Evolutionary conservation across 805 yeast genomes (phyloP).

Genomic region (Saccharomycopsis vini): DNA sequence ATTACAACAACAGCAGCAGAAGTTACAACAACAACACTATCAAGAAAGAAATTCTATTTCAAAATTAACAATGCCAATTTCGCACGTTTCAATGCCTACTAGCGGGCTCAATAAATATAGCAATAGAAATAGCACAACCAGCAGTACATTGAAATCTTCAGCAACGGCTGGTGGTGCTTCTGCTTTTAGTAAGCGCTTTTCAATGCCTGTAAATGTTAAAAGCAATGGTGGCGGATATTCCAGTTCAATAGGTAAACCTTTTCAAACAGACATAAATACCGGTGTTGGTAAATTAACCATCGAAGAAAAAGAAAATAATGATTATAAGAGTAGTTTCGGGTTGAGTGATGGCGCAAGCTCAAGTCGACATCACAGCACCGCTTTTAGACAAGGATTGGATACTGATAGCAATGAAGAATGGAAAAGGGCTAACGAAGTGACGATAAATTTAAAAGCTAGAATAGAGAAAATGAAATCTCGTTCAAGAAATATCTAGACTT

Average conservation of each 20-base stretch:
- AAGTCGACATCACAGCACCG: not conserved
- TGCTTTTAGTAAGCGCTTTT: too few species aligned
- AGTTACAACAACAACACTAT: not conserved
- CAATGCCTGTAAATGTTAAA: too few species aligned
- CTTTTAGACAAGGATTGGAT: not conserved
- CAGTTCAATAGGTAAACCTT: too few species aligned
- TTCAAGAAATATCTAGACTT: constrained; percentile 23
- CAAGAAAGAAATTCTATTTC: not conserved
- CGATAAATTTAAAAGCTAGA: constrained; percentile 74
- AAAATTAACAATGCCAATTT: not conserved
- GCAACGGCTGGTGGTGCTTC: too few species aligned
- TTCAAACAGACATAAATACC: constrained; percentile 9
- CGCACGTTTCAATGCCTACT: too few species aligned
- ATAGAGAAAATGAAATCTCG: constrained; percentile 84
- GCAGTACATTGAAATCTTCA: too few species aligned
- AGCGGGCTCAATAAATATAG: too few species aligned
- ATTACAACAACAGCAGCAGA: constrained; percentile 22
- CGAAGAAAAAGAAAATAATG: constrained; percentile 24
- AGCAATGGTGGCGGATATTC: too few species aligned
- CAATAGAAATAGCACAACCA: too few species aligned
- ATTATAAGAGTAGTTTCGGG: not conserved
- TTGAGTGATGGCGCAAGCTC: too few species aligned
- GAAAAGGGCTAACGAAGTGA: constrained; percentile 86
- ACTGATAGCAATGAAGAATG: constrained; percentile 44
- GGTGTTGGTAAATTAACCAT: constrained; percentile 25